Evolutionary conservation across 2,329 filamentous ascomycete genomes (phyloP), one percentile per base, ranked within the genome.

Genomic region (Pseudogymnoascus sp.): DNA sequence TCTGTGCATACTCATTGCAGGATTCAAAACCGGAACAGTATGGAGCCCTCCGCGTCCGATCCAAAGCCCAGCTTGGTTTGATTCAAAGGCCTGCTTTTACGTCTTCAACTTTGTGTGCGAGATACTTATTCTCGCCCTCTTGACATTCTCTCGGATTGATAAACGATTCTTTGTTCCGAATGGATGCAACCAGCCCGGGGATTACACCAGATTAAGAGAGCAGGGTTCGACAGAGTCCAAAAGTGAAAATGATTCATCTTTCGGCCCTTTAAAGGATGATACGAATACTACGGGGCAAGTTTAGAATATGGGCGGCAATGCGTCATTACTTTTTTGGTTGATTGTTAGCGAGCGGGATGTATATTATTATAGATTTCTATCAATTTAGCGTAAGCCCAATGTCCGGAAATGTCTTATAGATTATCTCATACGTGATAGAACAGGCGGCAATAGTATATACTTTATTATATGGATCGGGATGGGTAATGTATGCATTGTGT

Each of bases 91-190:
- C 1, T 83, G 81, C 67, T 94, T 90, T 76, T 95, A 92, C 75
- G 75, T 85, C 69, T 89, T 93, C 76, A 88, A 89, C 75, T 93
- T 88, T 68, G 76, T 76, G 20, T 77, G 91, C 38, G 91, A 95
- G 73, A 75, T 91, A 38, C 68, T 87, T 30, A 83, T 90, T 36
- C 79, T 92, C 6, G 80, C 79, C 58, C 74, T 85, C 12, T 92
- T 89, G 73, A 79, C 85, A 0, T 69, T 88, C 18, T 73, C 79
- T 20, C 82, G 90, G 15, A 84, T 93, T 64, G 90, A 95, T 71
- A 78, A 80, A 64, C 82, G 88, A 47, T 94, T 92, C 75, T 80
- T 87, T 70, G 76, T 93, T 30, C 89, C 89, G 1, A 76, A 93
- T 70, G 87, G 88, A 57, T 84, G 84, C 69, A 79, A 79, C 50